Percentiles rank a stretch among this genome's conserved stretches.
These are phyloP conservation scores for Chaetoceros muelleri DNA, from an alignment of 108 stramenopile genomes.

Conservation along the genomic window DNA sequence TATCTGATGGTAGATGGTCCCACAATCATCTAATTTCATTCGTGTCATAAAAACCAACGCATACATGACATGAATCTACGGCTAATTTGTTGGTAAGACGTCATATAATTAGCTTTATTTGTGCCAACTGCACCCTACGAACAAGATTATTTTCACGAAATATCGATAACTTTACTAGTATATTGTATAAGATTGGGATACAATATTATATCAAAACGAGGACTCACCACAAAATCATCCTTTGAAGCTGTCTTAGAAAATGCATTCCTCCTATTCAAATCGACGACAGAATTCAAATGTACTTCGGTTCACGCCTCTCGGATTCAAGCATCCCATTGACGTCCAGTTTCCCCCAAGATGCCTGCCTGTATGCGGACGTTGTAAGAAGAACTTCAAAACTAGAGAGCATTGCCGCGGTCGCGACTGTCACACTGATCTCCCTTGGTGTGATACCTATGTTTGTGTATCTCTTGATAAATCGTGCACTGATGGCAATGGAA, in stretches of 20 bases:
- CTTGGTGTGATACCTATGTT: constrained; percentile 76
- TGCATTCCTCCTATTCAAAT: background rate
- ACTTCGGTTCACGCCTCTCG: constrained; percentile 54
- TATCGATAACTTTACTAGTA: background rate
- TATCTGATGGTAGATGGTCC: no score
- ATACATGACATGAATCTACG: no score
- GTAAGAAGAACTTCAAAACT: constrained; percentile 84
- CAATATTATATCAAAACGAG: background rate
- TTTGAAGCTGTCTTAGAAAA: background rate
- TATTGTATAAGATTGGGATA: background rate
- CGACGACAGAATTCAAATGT: constrained; percentile 15
- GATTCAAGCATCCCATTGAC: constrained; percentile 60
- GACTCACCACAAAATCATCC: background rate
- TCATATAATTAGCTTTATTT: background rate
- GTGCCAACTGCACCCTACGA: no score
- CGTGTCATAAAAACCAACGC: no score
- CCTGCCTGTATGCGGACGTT: constrained; percentile 67
- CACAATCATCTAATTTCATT: no score
- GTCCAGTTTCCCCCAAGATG: constrained; percentile 72
- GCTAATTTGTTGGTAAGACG: background rate
- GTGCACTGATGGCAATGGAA: constrained; percentile 44
- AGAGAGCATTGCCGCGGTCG: constrained; percentile 71
- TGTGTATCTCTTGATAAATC: constrained; percentile 63
- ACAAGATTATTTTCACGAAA: background rate
- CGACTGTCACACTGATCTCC: constrained; percentile 55